Evolutionary conservation across 2,329 filamentous ascomycete species (phyloP).

Genomic region (Aspergillus caelatus): DNA sequence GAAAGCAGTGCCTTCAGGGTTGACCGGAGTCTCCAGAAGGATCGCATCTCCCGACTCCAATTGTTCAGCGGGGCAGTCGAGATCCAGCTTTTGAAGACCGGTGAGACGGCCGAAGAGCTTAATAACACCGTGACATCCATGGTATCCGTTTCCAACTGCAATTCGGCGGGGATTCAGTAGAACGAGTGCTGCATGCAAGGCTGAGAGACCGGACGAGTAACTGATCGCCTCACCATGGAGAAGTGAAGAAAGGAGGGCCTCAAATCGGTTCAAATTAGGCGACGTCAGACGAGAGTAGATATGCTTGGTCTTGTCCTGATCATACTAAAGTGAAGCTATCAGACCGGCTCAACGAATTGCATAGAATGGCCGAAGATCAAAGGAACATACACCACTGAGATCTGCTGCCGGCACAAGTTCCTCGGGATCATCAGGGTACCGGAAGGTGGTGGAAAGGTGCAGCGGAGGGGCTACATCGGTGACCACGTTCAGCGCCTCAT

Average conservation of each 20-base stretch:
- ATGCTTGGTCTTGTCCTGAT: slow-evolving; percentile 51
- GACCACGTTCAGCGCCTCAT: slow-evolving; percentile 73
- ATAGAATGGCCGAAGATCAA: background rate
- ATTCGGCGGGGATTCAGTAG: slow-evolving; percentile 80
- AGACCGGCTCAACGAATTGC: background rate
- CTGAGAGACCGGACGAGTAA: slow-evolving; percentile 82
- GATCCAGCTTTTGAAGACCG: slow-evolving; percentile 70
- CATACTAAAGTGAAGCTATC: slow-evolving; percentile 19
- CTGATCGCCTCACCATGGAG: slow-evolving; percentile 68
- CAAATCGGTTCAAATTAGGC: slow-evolving; percentile 82
- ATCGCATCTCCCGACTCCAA: slow-evolving; percentile 80
- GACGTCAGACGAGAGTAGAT: slow-evolving; percentile 81
- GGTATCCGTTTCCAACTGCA: slow-evolving; percentile 83
- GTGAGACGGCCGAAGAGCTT: slow-evolving; percentile 73
- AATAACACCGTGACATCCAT: slow-evolving; percentile 89
- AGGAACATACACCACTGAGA: slow-evolving; percentile 53
- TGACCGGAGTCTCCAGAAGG: slow-evolving; percentile 90
- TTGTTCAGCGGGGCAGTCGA: slow-evolving; percentile 68
- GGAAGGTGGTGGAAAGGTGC: slow-evolving; percentile 89
- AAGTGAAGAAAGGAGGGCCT: slow-evolving; percentile 75
- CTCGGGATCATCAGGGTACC: slow-evolving; percentile 73
- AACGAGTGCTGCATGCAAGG: slow-evolving; percentile 87
- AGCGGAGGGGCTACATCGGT: slow-evolving; percentile 84
- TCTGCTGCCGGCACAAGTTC: slow-evolving; percentile 59
- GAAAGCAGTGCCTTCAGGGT: slow-evolving; percentile 82